Conservation (phyloP, 345 rosid species). For the Diplotaxis tenuifolia region DNA sequence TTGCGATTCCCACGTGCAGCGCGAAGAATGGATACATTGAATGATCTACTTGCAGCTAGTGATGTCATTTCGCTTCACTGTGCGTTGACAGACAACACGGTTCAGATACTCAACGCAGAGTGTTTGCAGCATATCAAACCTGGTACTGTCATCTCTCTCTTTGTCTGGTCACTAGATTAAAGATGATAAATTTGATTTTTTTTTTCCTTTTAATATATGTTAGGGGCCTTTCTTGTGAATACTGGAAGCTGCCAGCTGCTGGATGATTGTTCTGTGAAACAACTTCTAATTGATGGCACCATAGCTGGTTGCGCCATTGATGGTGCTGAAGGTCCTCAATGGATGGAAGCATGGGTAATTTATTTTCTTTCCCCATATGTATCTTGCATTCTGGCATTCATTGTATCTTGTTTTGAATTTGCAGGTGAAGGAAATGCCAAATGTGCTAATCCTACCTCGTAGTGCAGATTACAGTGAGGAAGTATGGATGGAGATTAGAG, state of each 20-base stretch:
- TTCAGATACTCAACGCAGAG: slow-evolving; percentile 90
- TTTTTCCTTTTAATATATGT: background rate
- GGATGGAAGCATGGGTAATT: slow-evolving; percentile 99
- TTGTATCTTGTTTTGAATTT: background rate
- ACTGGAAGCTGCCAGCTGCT: slow-evolving; percentile 93
- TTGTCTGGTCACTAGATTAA: background rate
- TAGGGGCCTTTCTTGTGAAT: slow-evolving; percentile 98
- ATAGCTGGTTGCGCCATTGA: slow-evolving; percentile 97
- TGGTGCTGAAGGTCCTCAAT: slow-evolving; percentile 98
- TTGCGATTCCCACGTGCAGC: slow-evolving; percentile 85
- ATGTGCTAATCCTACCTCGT: slow-evolving; percentile 91
- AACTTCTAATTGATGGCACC: slow-evolving; percentile 90
- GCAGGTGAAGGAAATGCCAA: slow-evolving; percentile 99
- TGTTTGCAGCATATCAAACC: slow-evolving; percentile 97
- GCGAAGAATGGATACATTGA: slow-evolving; percentile 94
- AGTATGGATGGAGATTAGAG: slow-evolving; percentile 98
- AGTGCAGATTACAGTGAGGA: slow-evolving; percentile 99
- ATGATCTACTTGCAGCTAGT: slow-evolving; percentile 93
- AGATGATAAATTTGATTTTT: background rate
- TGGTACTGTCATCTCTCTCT: slow-evolving; percentile 45
- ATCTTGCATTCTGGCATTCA: background rate
- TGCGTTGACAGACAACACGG: slow-evolving; percentile 77
- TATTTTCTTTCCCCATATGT: background rate
- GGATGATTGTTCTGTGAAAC: slow-evolving; percentile 93
- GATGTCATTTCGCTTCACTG: slow-evolving; percentile 96